Percentiles rank a stretch among this genome's conserved stretches.
Conservation (phyloP, 176 grass and related monocot genomes). For the Oryza glaberrima region DNA sequence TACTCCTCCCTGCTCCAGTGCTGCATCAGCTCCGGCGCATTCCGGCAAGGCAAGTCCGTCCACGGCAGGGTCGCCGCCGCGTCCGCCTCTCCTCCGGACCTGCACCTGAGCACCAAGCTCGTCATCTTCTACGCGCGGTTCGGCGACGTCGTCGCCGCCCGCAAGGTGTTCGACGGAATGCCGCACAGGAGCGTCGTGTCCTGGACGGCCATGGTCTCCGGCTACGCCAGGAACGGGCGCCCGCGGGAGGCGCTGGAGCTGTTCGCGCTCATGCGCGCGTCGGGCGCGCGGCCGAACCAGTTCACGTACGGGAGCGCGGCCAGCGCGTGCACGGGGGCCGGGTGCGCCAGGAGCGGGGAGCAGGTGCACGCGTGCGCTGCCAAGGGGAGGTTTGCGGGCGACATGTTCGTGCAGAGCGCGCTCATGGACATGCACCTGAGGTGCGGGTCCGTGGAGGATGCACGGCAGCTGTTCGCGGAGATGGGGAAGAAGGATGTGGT, state of each 20-base stretch:
- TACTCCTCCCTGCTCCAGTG: constrained; percentile 65
- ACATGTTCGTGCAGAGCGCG: constrained; percentile 80
- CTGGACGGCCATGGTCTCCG: constrained; percentile 81
- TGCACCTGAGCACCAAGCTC: constrained; percentile 70
- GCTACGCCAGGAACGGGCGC: constrained; percentile 50
- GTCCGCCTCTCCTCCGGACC: constrained; percentile 19
- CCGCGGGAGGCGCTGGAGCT: constrained; percentile 57
- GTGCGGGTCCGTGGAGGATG: constrained; percentile 53
- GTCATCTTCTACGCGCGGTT: constrained; percentile 58
- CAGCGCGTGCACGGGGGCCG: constrained; percentile 37
- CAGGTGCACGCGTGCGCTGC: constrained; percentile 65
- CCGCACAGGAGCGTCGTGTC: constrained; percentile 64
- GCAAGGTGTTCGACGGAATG: constrained; percentile 72
- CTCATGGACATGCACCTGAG: constrained; percentile 81
- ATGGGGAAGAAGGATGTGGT: constrained; percentile 72
- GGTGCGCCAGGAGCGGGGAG: constrained; percentile 56
- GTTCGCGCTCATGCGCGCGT: constrained; percentile 52
- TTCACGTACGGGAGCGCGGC: constrained; percentile 70
- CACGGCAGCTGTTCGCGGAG: constrained; percentile 47
- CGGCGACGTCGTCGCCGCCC: constrained; percentile 40
- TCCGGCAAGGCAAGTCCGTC: constrained; percentile 53
- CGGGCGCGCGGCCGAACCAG: constrained; percentile 57
- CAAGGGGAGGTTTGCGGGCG: constrained; percentile 61
- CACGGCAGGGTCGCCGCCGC: constrained; percentile 32
- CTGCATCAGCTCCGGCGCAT: constrained; percentile 49